Base-by-base conservation (phyloP, 2,329 filamentous ascomycete species). In the Fusarium aywerte region DNA sequence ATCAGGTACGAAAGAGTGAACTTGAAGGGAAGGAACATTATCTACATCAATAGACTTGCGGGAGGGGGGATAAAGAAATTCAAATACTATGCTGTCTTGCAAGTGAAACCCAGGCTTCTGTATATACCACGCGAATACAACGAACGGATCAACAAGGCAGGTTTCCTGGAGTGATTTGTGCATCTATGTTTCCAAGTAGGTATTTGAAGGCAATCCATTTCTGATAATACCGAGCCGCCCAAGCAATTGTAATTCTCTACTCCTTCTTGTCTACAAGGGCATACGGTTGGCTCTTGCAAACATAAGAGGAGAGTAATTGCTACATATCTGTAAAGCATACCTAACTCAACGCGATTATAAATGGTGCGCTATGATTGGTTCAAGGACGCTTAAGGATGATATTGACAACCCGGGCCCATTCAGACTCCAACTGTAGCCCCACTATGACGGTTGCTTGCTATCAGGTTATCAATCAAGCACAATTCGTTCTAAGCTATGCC, bases 401-500 rank as follows among this genome's bases (percentile, higher is more conserved):
- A 39, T 39, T 42, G 39, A 36, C 55, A 58, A 42, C 27, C 11
- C 11, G 38, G 49, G 39, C 47, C 48, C 65, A 52, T 52, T 50
- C 35, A 47, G 21, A 52, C 42, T 65, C 64, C 63, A 60, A 64
- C 38, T 29, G 81, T n/a, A 62, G 58, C 72, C 69, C 74, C 74
- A 75, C 74, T 73, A 67, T 62, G 58, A 56, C 56, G 50, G 57
- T 35, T 60, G 49, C 36, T 52, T 51, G 54, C 45, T 48, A 32
- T 49, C 23, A 38, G 48, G 54, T 44, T 54, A 54, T 54, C 48
- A 43, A 55, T 60, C 63, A 67, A 57, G 67, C 54, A 69, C 39
- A 29, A 49, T 55, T 65, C 31, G 18, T 31, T 52, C 32, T 59
- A 43, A 67, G 70, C 71, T 77, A 82, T 81, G 80, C 78, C 78